Percentiles rank a stretch among this genome's conserved stretches.
Conservation (phyloP, 2,329 filamentous ascomycete species). For the Paraconiothyrium sp. region DNA sequence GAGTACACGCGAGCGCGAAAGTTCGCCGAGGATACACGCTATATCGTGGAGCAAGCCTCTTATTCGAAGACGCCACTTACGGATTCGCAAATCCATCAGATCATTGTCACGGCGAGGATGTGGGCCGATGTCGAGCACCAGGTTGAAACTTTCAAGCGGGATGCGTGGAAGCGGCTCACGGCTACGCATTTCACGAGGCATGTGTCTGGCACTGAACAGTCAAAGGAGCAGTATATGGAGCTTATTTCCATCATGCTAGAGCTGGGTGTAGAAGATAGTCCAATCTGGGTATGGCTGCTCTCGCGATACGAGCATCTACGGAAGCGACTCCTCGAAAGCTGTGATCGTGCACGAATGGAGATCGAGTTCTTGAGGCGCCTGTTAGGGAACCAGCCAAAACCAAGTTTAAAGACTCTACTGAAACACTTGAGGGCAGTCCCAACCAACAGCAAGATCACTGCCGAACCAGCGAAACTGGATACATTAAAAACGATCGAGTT, state of each 20-base stretch:
- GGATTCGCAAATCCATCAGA: conserved; percentile 83
- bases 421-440: conserved; percentile 79
- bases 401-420: conserved; percentile 73
- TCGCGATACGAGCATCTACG: conserved; percentile 91
- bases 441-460: conserved; percentile 68
- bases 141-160: conserved; percentile 85
- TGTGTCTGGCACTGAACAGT: conserved; percentile 52
- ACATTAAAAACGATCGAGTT: conserved; percentile 83
- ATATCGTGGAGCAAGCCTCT: conserved; percentile 66
- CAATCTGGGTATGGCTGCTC: conserved; percentile 94
- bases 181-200: conserved; percentile 68
- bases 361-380: conserved; percentile 89
- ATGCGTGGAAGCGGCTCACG: conserved; percentile 84
- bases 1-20: conserved; percentile 85
- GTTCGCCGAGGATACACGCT: conserved; percentile 80
- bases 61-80: conserved; percentile 66
- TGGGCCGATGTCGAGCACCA: conserved; percentile 94
- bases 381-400: conserved; percentile 77
- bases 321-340: conserved; percentile 79
- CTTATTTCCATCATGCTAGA: conserved; percentile 90
- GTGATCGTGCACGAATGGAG: conserved; percentile 88
- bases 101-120: conserved; percentile 89
- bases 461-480: conserved; percentile 72
- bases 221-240: conserved; percentile 87
- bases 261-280: conserved; percentile 92